A percentile compares a stretch with the other conserved stretches of the same genome.
These are phyloP conservation scores for Neonectria punicea DNA, from an alignment of 2,329 filamentous ascomycete species.

Conservation along the genomic window DNA sequence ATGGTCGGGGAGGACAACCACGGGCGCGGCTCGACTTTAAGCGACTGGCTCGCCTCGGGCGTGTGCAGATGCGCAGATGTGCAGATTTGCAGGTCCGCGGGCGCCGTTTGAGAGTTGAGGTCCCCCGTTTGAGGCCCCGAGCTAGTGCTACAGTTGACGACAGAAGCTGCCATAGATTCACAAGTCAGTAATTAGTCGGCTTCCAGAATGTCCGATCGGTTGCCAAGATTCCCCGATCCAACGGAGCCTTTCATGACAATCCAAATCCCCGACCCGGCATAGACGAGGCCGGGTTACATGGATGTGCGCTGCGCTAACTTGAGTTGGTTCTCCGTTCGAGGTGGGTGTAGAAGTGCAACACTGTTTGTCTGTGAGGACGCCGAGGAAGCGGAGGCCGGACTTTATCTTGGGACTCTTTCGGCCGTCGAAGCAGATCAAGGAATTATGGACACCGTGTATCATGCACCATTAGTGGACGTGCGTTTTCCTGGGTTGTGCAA, in stretches of 20 bases:
- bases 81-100: slow-evolving; percentile 20
- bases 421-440: background rate
- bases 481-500: slow-evolving; percentile 27
- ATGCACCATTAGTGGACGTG: slow-evolving; percentile 10
- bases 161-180: background rate
- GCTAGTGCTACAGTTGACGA: background rate
- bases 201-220: slow-evolving; percentile 24
- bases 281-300: background rate
- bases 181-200: background rate
- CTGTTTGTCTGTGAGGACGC: background rate
- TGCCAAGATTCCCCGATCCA: slow-evolving; percentile 36
- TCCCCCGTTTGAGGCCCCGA: slow-evolving; percentile 1
- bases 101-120: slow-evolving; percentile 31
- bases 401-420: background rate
- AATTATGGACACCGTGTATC: background rate
- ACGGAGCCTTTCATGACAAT: slow-evolving; percentile 31
- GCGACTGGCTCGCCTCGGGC: slow-evolving; percentile 36
- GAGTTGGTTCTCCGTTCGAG: slow-evolving; percentile 20
- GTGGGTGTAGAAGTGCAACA: background rate
- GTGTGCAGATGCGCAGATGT: slow-evolving; percentile 7
- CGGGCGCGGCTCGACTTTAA: slow-evolving; percentile 33
- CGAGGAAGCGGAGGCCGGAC: background rate
- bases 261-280: slow-evolving; percentile 28
- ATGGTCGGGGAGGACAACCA: slow-evolving; percentile 22
- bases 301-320: slow-evolving; percentile 4